Conservation (phyloP, 1,139 yeast genomes). For the Kurtzmaniella natalensis region DNA sequence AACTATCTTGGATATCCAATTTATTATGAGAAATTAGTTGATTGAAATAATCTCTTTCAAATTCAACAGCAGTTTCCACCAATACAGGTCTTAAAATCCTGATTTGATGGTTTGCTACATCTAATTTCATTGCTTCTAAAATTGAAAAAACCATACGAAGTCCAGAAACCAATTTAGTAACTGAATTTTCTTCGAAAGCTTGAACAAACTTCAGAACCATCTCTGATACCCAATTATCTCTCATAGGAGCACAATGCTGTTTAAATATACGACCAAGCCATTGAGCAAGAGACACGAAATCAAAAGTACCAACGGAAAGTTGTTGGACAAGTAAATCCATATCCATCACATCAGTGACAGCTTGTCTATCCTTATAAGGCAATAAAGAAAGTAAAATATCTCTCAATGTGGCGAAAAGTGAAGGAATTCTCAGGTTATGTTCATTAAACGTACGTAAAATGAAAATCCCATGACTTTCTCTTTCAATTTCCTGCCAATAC, state of each 20-base stretch:
- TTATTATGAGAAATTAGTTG: constrained; percentile 66
- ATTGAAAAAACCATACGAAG: constrained; percentile 76
- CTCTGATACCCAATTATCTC: constrained; percentile 85
- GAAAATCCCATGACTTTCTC: constrained; percentile 51
- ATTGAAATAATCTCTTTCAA: constrained; percentile 82
- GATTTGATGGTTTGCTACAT: constrained; percentile 92
- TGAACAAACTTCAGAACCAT: constrained; percentile 68
- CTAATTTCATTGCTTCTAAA: constrained; percentile 93
- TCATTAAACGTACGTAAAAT: constrained; percentile 14
- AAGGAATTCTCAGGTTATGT: constrained; percentile 52
- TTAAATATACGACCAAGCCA: constrained; percentile 73
- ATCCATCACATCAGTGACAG: constrained; percentile 73
- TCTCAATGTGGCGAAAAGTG: constrained; percentile 68
- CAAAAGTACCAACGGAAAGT: constrained; percentile 61
- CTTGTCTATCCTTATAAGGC: constrained; percentile 71
- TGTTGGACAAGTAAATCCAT: constrained; percentile 76
- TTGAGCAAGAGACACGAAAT: constrained; percentile 61
- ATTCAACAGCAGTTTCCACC: constrained; percentile 85
- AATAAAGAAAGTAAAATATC: constrained; percentile 72
- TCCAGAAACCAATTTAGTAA: constrained; percentile 65
- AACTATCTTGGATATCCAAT: constrained; percentile 60
- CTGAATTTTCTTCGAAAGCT: constrained; percentile 54
- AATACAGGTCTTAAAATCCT: constrained; percentile 79
- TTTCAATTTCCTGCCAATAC: constrained; percentile 77
- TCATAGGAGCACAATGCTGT: constrained; percentile 92